A percentile compares a stretch with the other conserved stretches of the same genome.
phyloP scores from a whole-genome alignment of 257 asterid species.

The Solanum dulcamara region DNA sequence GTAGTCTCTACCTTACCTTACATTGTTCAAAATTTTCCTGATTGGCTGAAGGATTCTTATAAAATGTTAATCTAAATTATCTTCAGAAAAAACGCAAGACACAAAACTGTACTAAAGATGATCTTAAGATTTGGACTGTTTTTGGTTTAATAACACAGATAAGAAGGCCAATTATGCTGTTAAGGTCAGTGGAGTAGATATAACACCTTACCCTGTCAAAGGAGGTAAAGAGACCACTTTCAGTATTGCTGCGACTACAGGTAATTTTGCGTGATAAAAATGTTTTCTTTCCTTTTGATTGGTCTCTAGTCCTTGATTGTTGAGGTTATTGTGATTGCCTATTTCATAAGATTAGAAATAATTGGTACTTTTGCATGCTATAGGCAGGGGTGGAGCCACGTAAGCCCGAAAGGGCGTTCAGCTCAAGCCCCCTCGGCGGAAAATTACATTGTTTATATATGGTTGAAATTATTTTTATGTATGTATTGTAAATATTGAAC shows the following conservation, averaged over 20 bases:
- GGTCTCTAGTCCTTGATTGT: neutral
- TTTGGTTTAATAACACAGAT: conserved; percentile 3
- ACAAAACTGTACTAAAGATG: neutral
- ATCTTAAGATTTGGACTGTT: neutral
- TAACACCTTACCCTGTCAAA: conserved; percentile 26
- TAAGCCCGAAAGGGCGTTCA: neutral
- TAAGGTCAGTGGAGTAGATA: conserved; percentile 29
- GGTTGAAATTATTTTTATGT: too few species aligned
- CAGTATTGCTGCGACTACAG: conserved; percentile 20
- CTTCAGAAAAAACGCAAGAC: neutral
- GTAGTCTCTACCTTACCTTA: neutral
- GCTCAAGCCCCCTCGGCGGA: neutral
- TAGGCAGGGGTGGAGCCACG: neutral
- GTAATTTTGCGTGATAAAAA: neutral
- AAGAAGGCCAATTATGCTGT: conserved; percentile 22
- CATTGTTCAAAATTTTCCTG: neutral
- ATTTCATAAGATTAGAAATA: neutral
- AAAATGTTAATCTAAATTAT: neutral
- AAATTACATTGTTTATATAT: too few species aligned
- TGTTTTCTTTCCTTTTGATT: neutral
- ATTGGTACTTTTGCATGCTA: neutral
- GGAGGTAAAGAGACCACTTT: conserved; percentile 22
- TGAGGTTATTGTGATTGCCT: neutral
- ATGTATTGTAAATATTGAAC: neutral
- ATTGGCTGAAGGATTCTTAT: neutral